Conservation (phyloP, 2,329 filamentous ascomycete species). For the Chaetomium olivaceum region DNA sequence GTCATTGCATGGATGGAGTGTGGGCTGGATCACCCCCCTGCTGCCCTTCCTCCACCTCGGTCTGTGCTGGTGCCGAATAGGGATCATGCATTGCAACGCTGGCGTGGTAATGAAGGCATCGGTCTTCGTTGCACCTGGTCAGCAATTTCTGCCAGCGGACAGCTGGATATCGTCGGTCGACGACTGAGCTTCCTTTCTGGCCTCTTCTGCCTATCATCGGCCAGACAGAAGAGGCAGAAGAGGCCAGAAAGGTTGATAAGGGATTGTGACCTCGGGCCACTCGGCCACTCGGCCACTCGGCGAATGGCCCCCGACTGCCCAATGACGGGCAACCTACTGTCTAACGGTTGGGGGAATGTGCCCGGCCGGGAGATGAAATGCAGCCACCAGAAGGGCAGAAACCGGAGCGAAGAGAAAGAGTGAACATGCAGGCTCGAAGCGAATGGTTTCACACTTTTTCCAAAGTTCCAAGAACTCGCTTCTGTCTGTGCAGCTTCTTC, state of each 20-base stretch:
- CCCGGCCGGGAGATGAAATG: too few species aligned
- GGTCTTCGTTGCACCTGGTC: background rate
- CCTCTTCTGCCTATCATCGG: background rate
- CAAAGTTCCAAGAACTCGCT: too few species aligned
- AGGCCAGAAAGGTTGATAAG: background rate
- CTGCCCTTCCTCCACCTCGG: background rate
- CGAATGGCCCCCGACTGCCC: background rate
- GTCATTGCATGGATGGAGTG: too few species aligned
- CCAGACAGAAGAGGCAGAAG: background rate
- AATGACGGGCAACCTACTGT: too few species aligned
- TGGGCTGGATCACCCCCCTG: background rate
- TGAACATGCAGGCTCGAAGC: too few species aligned
- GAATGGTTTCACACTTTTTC: too few species aligned
- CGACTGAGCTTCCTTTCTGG: background rate
- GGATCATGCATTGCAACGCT: background rate
- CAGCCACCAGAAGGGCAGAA: too few species aligned
- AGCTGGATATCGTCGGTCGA: background rate
- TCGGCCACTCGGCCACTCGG: background rate
- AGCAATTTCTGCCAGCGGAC: background rate
- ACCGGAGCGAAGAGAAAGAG: too few species aligned
- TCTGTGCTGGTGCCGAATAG: background rate
- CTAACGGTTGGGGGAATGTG: too few species aligned
- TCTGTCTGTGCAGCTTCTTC: background rate
- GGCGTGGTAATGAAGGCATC: background rate
- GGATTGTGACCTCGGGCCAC: background rate